Percentiles rank a stretch among this genome's conserved stretches.
phyloP scores from a whole-genome alignment of 2,329 filamentous ascomycete species.

The Monosporascus sp. region DNA sequence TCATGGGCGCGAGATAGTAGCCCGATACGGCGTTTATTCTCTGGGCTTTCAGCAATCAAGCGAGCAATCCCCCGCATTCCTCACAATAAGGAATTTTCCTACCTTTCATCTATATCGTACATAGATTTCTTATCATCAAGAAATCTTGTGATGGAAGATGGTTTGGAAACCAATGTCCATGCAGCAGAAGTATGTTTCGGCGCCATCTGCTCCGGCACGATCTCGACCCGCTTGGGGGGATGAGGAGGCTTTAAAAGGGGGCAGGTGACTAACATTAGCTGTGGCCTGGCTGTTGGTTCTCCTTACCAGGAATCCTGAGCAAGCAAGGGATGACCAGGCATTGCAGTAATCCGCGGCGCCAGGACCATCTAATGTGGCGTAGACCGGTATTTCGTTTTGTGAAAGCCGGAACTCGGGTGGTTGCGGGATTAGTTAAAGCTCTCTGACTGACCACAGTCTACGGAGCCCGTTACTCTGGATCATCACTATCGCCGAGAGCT shows the following conservation, averaged over 20 bases:
- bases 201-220: too few relatives aligned
- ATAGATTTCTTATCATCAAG: too few relatives aligned
- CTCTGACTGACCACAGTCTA: too few relatives aligned
- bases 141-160: too few relatives aligned
- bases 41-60: not conserved
- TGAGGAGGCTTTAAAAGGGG: not conserved
- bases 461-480: too few relatives aligned
- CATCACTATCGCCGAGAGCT: too few relatives aligned
- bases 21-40: conserved; percentile 21
- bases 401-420: too few relatives aligned
- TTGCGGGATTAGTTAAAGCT: too few relatives aligned
- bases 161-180: too few relatives aligned
- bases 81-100: not conserved
- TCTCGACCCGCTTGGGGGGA: too few relatives aligned
- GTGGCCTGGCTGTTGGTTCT: not conserved
- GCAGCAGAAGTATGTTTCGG: too few relatives aligned
- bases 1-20: conserved; percentile 13
- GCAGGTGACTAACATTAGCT: not conserved
- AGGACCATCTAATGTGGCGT: not conserved
- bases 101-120: too few relatives aligned
- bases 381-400: not conserved
- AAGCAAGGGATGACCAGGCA: not conserved
- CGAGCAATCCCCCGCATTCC: conserved; percentile 11
- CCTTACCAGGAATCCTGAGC: not conserved
- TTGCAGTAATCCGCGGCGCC: not conserved